phyloP scores from a whole-genome alignment of 306 rosid genomes.

The Vicia faba region DNA sequence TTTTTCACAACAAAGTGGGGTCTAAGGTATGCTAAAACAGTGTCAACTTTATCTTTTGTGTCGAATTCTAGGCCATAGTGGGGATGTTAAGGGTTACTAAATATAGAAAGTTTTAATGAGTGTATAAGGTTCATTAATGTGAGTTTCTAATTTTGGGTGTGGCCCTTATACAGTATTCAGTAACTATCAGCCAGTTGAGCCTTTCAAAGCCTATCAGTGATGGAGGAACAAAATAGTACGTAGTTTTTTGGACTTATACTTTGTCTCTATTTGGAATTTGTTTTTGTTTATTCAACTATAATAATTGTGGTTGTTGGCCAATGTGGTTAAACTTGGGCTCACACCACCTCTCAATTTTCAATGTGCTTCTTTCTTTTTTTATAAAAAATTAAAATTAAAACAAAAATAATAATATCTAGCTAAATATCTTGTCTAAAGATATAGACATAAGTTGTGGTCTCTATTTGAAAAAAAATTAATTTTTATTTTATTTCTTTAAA shows the following conservation, averaged over 20 bases:
- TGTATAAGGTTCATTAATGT: slow-evolving; percentile 27
- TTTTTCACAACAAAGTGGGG: slow-evolving; percentile 8
- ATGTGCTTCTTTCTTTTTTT: too few relatives aligned
- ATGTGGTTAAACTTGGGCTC: too few relatives aligned
- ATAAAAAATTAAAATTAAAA: too few relatives aligned
- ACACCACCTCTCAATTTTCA: too few relatives aligned
- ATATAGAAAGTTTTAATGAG: slow-evolving; percentile 38
- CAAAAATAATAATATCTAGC: too few relatives aligned
- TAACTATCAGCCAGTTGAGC: slow-evolving; percentile 19
- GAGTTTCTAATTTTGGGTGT: slow-evolving; percentile 28
- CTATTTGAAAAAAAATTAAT: too few relatives aligned
- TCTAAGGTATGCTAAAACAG: slow-evolving; percentile 8
- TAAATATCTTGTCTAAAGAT: too few relatives aligned
- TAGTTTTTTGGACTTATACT: slow-evolving; percentile 17
- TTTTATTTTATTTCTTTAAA: too few relatives aligned
- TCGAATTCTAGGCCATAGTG: slow-evolving; percentile 29
- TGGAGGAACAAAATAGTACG: slow-evolving; percentile 30
- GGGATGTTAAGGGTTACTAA: slow-evolving; percentile 34
- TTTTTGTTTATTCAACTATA: background rate
- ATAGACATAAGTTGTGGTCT: too few relatives aligned
- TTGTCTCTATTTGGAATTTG: slow-evolving; percentile 15
- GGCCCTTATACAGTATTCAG: slow-evolving; percentile 16
- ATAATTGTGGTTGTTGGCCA: too few relatives aligned
- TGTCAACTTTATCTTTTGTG: slow-evolving; percentile 23
- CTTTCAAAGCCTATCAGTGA: slow-evolving; percentile 17